A percentile compares a stretch with the other conserved stretches of the same genome.
Conservation (phyloP, 257 asterid species). For the Solanum raphanifolium region DNA sequence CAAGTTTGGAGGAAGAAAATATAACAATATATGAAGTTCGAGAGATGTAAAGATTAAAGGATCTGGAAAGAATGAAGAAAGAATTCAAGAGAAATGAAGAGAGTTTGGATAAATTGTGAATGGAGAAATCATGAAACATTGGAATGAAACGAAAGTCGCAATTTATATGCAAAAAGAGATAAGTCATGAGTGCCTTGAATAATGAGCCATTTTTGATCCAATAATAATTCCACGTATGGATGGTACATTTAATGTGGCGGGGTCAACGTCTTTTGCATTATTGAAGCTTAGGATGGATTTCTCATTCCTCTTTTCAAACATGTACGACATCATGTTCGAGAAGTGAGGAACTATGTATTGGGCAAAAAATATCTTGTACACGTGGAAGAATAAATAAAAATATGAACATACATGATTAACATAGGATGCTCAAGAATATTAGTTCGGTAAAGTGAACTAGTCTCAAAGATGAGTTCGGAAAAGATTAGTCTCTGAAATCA, state of each 20-base stretch:
- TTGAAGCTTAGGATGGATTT: background rate
- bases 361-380: background rate
- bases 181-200: background rate
- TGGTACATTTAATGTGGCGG: no score
- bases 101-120: background rate
- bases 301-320: background rate
- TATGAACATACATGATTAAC: background rate
- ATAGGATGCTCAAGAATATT: background rate
- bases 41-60: background rate
- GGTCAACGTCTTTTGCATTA: no score
- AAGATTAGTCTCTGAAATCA: background rate
- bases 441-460: background rate
- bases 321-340: background rate
- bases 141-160: no score
- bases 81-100: background rate
- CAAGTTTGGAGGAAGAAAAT: no score
- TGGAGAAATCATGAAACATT: background rate
- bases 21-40: background rate
- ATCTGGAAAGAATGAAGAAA: background rate
- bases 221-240: background rate
- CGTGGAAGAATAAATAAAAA: no score
- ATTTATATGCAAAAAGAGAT: background rate
- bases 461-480: background rate
- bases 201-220: background rate
- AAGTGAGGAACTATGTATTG: no score